A percentile compares a stretch with the other conserved stretches of the same genome.
phyloP scores from a whole-genome alignment of 345 rosid genomes.

The Salix brachista region DNA sequence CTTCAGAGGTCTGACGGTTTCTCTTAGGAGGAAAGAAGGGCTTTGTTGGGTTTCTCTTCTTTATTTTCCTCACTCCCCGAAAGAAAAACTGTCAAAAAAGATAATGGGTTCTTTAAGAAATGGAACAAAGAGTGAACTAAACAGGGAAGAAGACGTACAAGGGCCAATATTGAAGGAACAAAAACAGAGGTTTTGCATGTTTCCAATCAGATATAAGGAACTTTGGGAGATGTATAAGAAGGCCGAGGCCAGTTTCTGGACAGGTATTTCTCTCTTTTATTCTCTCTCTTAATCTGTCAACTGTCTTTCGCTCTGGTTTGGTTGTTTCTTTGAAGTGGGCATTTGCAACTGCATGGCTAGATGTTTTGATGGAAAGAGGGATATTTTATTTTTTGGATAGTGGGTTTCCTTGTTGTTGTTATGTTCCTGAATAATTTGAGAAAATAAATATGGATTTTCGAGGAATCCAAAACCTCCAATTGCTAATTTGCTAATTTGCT shows the following conservation, averaged over 20 bases:
- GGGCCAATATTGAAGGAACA: slow-evolving; percentile 69
- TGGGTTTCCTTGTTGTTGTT: no score
- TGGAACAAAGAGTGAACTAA: not conserved
- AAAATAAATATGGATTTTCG: no score
- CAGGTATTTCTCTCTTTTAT: slow-evolving; percentile 6
- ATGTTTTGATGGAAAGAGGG: no score
- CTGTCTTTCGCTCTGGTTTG: not conserved
- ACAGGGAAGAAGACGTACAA: slow-evolving; percentile 28
- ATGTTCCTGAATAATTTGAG: no score
- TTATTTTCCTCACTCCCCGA: not conserved
- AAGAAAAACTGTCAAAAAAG: not conserved
- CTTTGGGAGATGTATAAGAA: slow-evolving; percentile 99
- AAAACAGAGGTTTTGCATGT: slow-evolving; percentile 87
- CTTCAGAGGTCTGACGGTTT: not conserved
- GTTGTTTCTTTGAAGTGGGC: not conserved
- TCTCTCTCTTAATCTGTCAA: not conserved
- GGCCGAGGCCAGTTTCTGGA: slow-evolving; percentile 94
- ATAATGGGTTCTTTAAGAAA: slow-evolving; percentile 19
- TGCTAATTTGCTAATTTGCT: no score
- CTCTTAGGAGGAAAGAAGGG: slow-evolving; percentile 3
- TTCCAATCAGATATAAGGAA: slow-evolving; percentile 62
- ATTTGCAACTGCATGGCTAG: no score
- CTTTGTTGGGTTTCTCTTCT: slow-evolving; percentile 23
- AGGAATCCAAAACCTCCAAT: no score
- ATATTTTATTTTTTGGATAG: no score